Conservation (phyloP, 139 green algal genomes). For the Protoeuglena noctilucae region DNA sequence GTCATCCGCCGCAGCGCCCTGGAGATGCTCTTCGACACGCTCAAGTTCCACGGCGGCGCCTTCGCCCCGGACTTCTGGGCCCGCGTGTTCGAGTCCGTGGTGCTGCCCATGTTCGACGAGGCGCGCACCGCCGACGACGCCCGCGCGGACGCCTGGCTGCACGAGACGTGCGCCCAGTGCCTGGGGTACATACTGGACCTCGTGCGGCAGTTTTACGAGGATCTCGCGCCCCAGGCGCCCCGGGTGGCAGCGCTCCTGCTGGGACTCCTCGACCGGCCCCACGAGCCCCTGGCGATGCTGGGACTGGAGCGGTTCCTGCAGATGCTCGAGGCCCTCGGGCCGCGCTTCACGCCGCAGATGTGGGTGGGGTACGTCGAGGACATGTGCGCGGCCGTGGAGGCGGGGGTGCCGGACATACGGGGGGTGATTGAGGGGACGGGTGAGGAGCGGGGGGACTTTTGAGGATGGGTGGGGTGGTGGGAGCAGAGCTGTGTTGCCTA, state of each 20-base stretch:
- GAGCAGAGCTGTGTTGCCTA: too few species aligned
- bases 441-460: background rate
- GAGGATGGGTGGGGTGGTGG: too few species aligned
- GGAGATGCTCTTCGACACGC: conserved; percentile 82
- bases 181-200: conserved; percentile 91
- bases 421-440: conserved; percentile 9
- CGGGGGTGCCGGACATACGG: conserved; percentile 8
- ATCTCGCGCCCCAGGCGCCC: conserved; percentile 39
- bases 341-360: conserved; percentile 21
- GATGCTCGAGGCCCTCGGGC: conserved; percentile 39
- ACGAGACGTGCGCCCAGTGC: conserved; percentile 90
- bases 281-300: conserved; percentile 75
- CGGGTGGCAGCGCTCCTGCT: conserved; percentile 57
- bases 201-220: conserved; percentile 60
- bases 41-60: conserved; percentile 76
- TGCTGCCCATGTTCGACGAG: conserved; percentile 97
- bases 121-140: conserved; percentile 73
- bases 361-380: conserved; percentile 33
- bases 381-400: conserved; percentile 2
- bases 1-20: conserved; percentile 58
- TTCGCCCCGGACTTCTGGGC: conserved; percentile 86
- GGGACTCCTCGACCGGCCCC: conserved; percentile 60
- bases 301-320: conserved; percentile 70
- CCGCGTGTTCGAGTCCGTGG: conserved; percentile 80
- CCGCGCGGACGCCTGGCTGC: conserved; percentile 81